Base-by-base conservation (phyloP, 495 filamentous ascomycete genomes). In the Aspergillus ellipticus region DNA sequence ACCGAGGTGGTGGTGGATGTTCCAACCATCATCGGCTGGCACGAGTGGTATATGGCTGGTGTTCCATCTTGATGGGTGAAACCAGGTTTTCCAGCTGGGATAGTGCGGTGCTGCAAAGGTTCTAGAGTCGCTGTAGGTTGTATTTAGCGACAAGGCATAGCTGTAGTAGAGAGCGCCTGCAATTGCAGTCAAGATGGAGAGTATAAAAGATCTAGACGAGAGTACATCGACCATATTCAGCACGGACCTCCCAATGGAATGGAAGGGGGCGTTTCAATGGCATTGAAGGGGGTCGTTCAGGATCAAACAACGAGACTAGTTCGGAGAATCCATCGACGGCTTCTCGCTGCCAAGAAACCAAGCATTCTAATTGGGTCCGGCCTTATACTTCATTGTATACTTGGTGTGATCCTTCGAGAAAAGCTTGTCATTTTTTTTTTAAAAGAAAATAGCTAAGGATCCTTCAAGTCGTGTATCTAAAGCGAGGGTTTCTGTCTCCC, bases 401-500 rank as follows among this genome's bases (percentile, higher is more conserved):
- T n/a, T n/a, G n/a, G n/a, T n/a, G n/a, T n/a, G n/a, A n/a, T n/a
- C n/a, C n/a, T n/a, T n/a, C n/a, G n/a, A n/a, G n/a, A n/a, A n/a
- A n/a, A n/a, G n/a, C n/a, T n/a, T n/a, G n/a, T n/a, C n/a, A n/a
- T n/a, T n/a, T n/a, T n/a, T n/a, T n/a, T n/a, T n/a, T n/a, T n/a
- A n/a, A n/a, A n/a, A n/a, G n/a, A n/a, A n/a, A n/a, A n/a, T n/a
- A n/a, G n/a, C n/a, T n/a, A n/a, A 28, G 24, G 4, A 24, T 26
- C 5, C 9, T 3, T 77, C 59, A 86, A 21, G 72, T 78, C 33
- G 76, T 84, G 64, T 83, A 88, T 26, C 71, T 63, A 62, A 80
- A 88, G 46, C 78, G 75, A 16, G 85, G 85, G 54, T 78, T 86
- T 20, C 83, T 80, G 65, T 91, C 88, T 17, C 88, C 88, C 54